Percentiles rank a stretch among this genome's conserved stretches.
phyloP scores from a whole-genome alignment of 2,329 filamentous ascomycete species.

The Colletotrichum spinosum region DNA sequence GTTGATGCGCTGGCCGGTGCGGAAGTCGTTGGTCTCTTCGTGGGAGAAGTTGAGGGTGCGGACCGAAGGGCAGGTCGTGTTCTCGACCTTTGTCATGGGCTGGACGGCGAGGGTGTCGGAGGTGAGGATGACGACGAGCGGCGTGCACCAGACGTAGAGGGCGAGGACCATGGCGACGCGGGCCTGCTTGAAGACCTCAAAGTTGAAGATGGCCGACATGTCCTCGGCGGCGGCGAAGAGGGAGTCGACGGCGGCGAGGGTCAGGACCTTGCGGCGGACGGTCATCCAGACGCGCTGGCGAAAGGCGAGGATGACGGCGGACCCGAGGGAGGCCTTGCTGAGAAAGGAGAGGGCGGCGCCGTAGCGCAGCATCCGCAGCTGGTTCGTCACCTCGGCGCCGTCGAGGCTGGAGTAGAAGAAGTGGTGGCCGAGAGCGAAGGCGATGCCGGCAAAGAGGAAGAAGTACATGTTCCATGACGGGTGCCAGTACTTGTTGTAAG shows the following conservation, averaged over 20 bases:
- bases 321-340: slow-evolving; percentile 49
- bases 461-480: slow-evolving; percentile 50
- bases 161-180: slow-evolving; percentile 49
- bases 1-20: slow-evolving; percentile 43
- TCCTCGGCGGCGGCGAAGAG: slow-evolving; percentile 49
- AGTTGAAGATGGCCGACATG: slow-evolving; percentile 44
- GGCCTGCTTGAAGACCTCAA: slow-evolving; percentile 46
- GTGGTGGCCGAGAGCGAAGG: slow-evolving; percentile 49
- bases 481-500: slow-evolving; percentile 47
- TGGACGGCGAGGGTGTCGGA: slow-evolving; percentile 51
- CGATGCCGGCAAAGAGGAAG: slow-evolving; percentile 47
- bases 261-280: slow-evolving; percentile 39
- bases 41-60: slow-evolving; percentile 48
- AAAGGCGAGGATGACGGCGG: slow-evolving; percentile 46
- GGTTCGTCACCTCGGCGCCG: slow-evolving; percentile 45
- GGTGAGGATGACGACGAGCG: slow-evolving; percentile 52
- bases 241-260: slow-evolving; percentile 42
- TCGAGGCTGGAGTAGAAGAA: slow-evolving; percentile 48
- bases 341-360: slow-evolving; percentile 51
- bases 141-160: slow-evolving; percentile 51
- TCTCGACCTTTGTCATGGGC: slow-evolving; percentile 38
- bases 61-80: slow-evolving; percentile 45
- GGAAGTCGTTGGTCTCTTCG: slow-evolving; percentile 50
- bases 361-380: slow-evolving; percentile 49
- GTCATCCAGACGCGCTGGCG: slow-evolving; percentile 41